Evolutionary conservation across 768 basidiomycete species (phyloP), one percentile per base, ranked within the genome.

Genomic region (Sarcodon aspratus): DNA sequence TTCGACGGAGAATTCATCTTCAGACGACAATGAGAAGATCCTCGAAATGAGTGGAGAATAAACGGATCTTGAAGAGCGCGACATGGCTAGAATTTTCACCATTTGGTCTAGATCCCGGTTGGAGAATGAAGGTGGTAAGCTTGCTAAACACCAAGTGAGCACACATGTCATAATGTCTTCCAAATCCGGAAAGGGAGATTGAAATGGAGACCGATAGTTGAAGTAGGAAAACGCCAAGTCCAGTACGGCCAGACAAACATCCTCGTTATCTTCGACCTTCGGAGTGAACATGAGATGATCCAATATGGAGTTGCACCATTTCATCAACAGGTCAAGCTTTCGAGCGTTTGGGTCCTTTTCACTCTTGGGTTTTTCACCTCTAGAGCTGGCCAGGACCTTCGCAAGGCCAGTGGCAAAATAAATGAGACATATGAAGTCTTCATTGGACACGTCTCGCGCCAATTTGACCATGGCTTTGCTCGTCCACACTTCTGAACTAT

Each of bases 391-490:
- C 7, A 42, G 5, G 11, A 42, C 13, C 9, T 42, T 8, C 7
- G 62, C 59, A n/a, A 74, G 50, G 9, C 62, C 52, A 43, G 52
- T 48, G 48, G 61, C 50, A 45, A 70, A 56, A 34, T 48, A 35
- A 44, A 69, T 53, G 57, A 68, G 69, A 9, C 62, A 62, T 9
- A 51, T 55, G 6, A 65, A 59, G 47, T 73, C 66, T 5, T 54
- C 48, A 27, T 45, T 48, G 48, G 61, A 62, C 18, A 71, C 44
- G 3, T 52, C 50, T n/a, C 62, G 57, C 3, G 62, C 64, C 40
- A 75, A 57, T 7, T 58, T 69, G 34, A 65, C 57, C 12, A 72
- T 53, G 9, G 69, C 70, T 53, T 67, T 70, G 51, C 67, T 72
- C 11, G 66, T 60, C 74, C 74, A 79, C 35, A 64, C 58, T 12